These are phyloP conservation scores for Spencermartinsiella ligniputridi DNA, from an alignment of 1,139 yeast species.

Conservation along the genomic window DNA sequence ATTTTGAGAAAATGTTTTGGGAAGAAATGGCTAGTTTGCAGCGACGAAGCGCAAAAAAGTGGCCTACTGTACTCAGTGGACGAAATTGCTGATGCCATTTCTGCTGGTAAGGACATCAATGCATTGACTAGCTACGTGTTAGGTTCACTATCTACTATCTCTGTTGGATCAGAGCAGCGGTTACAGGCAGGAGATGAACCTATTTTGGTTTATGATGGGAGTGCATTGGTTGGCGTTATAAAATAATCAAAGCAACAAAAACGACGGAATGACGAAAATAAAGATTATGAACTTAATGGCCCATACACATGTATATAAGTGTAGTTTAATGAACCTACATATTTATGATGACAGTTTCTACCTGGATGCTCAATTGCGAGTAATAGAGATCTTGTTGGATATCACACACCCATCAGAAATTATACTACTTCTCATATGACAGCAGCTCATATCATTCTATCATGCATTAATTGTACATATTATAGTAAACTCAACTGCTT, in stretches of 20 bases:
- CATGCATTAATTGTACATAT: background rate
- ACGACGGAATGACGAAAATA: no score
- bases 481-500: background rate
- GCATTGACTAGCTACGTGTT: background rate
- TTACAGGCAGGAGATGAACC: background rate
- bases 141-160: background rate
- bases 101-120: background rate
- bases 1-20: background rate
- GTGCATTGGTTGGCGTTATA: background rate
- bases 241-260: no score
- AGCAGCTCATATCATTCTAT: no score
- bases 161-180: background rate
- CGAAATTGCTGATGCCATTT: background rate
- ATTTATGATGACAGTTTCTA: no score
- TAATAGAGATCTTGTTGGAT: no score
- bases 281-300: no score
- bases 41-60: background rate
- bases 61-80: background rate
- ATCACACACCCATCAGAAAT: no score
- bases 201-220: background rate
- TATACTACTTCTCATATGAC: no score
- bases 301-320: no score
- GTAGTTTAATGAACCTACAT: no score
- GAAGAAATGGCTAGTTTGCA: background rate
- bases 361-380: no score